Conservation (phyloP, 495 filamentous ascomycete species). For the Aspergillus olivimuriae region DNA sequence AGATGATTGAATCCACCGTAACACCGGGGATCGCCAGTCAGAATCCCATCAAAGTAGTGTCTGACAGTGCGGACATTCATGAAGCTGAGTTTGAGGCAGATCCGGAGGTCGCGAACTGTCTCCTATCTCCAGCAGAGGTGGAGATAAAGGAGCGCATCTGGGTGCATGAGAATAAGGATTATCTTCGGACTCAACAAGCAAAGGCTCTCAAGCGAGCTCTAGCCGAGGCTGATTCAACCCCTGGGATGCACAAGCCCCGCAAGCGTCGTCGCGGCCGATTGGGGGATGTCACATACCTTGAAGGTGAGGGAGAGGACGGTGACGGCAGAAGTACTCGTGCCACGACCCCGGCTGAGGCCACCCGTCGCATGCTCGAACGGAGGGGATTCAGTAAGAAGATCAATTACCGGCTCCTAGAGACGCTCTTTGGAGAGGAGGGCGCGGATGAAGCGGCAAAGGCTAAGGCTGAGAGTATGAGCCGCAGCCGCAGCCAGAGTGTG, state of each 20-base stretch:
- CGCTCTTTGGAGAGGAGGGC: constrained; percentile 32
- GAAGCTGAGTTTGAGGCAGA: constrained; percentile 72
- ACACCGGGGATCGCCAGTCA: neutral
- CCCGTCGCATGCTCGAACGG: constrained; percentile 63
- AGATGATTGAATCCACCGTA: constrained; percentile 29
- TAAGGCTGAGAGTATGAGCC: constrained; percentile 28
- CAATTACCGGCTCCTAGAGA: constrained; percentile 67
- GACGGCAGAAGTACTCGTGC: constrained; percentile 34
- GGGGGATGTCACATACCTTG: constrained; percentile 44
- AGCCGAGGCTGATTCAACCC: constrained; percentile 36
- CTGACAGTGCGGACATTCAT: constrained; percentile 50
- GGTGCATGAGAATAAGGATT: constrained; percentile 90
- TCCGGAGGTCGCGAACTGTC: constrained; percentile 72
- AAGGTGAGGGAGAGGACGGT: constrained; percentile 35
- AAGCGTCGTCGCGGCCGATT: constrained; percentile 42
- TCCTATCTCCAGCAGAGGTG: constrained; percentile 63
- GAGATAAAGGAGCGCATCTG: constrained; percentile 81
- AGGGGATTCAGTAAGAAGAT: constrained; percentile 74
- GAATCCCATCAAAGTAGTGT: constrained; percentile 22
- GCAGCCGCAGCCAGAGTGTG: constrained; percentile 35
- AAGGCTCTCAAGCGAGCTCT: constrained; percentile 64
- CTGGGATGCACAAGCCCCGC: constrained; percentile 44
- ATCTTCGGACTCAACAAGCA: constrained; percentile 72
- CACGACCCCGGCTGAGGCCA: constrained; percentile 63
- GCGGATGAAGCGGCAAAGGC: constrained; percentile 21